Base-by-base conservation (phyloP, 1,139 yeast species). In the Arxiozyma slooffiae region DNA sequence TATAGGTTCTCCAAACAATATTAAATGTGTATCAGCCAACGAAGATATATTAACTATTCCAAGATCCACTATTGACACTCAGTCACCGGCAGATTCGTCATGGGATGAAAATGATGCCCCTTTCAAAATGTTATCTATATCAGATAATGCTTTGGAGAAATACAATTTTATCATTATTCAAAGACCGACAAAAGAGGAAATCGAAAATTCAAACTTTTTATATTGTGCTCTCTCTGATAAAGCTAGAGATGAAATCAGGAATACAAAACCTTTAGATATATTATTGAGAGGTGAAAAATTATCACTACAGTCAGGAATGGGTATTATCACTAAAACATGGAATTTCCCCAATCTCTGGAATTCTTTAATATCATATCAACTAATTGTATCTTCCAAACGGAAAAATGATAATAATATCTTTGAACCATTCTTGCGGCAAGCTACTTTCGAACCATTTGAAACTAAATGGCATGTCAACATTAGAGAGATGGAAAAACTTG, bases 391-490 rank as follows among this genome's bases (percentile, higher is more conserved):
- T 11, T 23, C 48, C 9, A 18, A 26, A 26, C 39, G 20, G 3
- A 24, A 30, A 1, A 47, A 46, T 2, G 50, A 53, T 16, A 52
- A 53, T 2, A 62, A 63, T 38, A 55, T 68, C 17, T 81, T 82
- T 58, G 67, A 76, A n/a, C 84, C 95, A 0, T 72, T 87, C 39
- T 66, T 85, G 3, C 74, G 88, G 50, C 96, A 88, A 65, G 76
- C 78, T 69, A 71, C 80, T 2, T 71, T 73, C n/a, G 81, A 79
- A 41, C 86, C 86, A 2, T 76, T 71, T 58, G 96, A 89, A 64
- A 76, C 86, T 0, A 88, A 87, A 66, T 87, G 92, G 86, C 84
- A 81, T 59, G 66, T 82, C 7, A 73, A 80, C 49, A 58, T 79
- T 1, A 66, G 69, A 5, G 62, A 70, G 9, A 40, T 44, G 17